A percentile compares a stretch with the other conserved stretches of the same genome.
These are phyloP conservation scores for Moricandia arvensis DNA, from an alignment of 345 rosid genomes.

Conservation along the genomic window DNA sequence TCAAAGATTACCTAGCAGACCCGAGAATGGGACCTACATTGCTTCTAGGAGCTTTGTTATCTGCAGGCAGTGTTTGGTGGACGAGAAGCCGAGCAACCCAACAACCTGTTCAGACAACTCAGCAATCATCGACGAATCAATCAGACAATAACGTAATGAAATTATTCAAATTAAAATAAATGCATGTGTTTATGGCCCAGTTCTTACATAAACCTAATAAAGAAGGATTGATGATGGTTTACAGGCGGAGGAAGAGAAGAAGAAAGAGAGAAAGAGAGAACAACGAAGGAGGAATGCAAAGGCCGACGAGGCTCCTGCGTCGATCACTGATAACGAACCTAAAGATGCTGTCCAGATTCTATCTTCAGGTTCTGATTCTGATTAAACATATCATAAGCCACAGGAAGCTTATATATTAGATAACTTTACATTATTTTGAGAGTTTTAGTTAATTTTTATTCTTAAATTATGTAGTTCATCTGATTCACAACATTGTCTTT, in stretches of 20 bases:
- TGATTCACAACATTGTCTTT: too few species aligned
- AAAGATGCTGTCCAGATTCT: constrained; percentile 68
- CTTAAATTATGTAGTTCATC: background rate
- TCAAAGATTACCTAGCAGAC: constrained; percentile 55
- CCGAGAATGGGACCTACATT: constrained; percentile 84
- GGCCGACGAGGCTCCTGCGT: constrained; percentile 47
- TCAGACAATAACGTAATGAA: constrained; percentile 40
- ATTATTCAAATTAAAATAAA: background rate
- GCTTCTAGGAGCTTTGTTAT: constrained; percentile 75
- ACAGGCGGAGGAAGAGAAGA: constrained; percentile 33
- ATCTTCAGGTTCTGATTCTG: constrained; percentile 63
- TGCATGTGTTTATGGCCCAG: background rate
- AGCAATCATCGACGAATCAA: constrained; percentile 34
- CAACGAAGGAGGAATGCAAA: constrained; percentile 41
- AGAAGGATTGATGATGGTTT: constrained; percentile 20
- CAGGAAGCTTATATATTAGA: background rate
- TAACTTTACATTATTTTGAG: background rate
- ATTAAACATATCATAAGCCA: constrained; percentile 26
- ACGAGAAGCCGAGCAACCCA: constrained; percentile 52
- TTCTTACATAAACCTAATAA: background rate
- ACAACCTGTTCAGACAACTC: constrained; percentile 43
- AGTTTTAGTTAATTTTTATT: too few species aligned
- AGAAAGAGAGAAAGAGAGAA: constrained; percentile 46
- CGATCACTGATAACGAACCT: constrained; percentile 71
- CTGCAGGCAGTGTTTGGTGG: constrained; percentile 68